These are phyloP conservation scores for Magnaporthales sp. DNA, from an alignment of 2,329 filamentous ascomycete genomes.

Conservation along the genomic window DNA sequence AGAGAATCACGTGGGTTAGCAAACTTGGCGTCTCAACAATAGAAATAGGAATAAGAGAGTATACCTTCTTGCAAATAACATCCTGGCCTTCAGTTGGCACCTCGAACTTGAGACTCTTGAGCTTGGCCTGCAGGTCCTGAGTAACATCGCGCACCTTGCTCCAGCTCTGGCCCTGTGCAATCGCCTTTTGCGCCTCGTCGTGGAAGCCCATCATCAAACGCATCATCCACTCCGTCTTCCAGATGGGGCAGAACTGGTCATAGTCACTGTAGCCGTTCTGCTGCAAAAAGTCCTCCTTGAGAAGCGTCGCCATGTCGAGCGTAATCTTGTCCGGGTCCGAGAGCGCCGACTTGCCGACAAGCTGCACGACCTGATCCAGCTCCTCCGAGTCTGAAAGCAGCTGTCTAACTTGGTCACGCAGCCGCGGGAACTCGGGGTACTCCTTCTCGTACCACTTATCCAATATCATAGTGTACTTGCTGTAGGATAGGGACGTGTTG, in stretches of 20 bases:
- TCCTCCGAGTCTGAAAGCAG: conserved; percentile 93
- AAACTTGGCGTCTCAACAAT: neutral
- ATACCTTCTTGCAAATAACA: conserved; percentile 72
- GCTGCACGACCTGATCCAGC: conserved; percentile 94
- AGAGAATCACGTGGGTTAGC: conserved; percentile 7
- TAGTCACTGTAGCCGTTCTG: conserved; percentile 99
- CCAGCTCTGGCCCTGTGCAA: conserved; percentile 87
- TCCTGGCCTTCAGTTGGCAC: conserved; percentile 79
- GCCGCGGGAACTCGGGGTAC: conserved; percentile 85
- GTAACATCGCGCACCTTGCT: conserved; percentile 87
- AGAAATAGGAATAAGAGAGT: conserved; percentile 13
- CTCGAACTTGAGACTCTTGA: conserved; percentile 96
- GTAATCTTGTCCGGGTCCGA: conserved; percentile 98
- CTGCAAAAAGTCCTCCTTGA: conserved; percentile 98
- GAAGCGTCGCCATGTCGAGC: conserved; percentile 76
- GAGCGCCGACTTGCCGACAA: conserved; percentile 93
- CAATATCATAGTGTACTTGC: conserved; percentile 84
- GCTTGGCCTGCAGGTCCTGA: conserved; percentile 70
- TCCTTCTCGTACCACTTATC: conserved; percentile 94
- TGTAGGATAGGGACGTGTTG: conserved; percentile 91
- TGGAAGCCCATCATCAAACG: conserved; percentile 98
- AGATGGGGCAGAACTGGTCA: conserved; percentile 97
- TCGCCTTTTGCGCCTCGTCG: conserved; percentile 92
- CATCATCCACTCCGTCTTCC: conserved; percentile 99
- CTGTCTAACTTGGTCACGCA: conserved; percentile 89